Base-by-base conservation (phyloP, 495 filamentous ascomycete genomes). In the Tetracladium setigerum region DNA sequence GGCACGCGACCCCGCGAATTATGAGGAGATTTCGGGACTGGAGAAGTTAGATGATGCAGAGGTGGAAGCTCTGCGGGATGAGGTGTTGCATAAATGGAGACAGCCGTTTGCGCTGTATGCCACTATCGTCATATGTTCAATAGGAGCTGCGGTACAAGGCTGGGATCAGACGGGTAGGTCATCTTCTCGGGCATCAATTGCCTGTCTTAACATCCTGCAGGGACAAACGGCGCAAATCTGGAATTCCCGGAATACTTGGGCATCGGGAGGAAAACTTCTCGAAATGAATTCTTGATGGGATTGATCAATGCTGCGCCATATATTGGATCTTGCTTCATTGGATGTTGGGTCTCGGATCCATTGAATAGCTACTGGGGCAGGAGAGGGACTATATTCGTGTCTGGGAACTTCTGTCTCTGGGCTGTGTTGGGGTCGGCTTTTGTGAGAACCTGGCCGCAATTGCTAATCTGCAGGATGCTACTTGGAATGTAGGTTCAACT, bases 301-400 rank as follows among this genome's bases (percentile, higher is more conserved):
- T 48, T 84, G 4, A 67, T 85, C 48, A 85, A 85, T 55, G 68
- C 79, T 12, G 70, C 69, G 51, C 55, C 49, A 12, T 59, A 59
- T 44, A 50, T 59, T 22, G 56, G 52, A 13, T 45, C 36, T 30
- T 63, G 62, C 15, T 52, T 65, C 45, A 71, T 81, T 38, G 75
- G 78, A 30, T 79, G 81, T 59, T 89, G 85, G 84, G 55, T 84
- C 16, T 81, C 83, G 1, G 83, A 88, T 55, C 85, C 85, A 14
- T 56, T 86, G 27, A 88, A 88, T 55, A 67, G 79, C 64, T 70
- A 62, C 45, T 22, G 84, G 32, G 85, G 84, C 37, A 81, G 85
- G 42, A 71, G 81, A 35, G 79, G 79, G 30, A 77, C 78, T 17
- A 87, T 88, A 51, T 84, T 87, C 60, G 32, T 82, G 27, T 71